Evolutionary conservation across 306 rosid genomes (phyloP).

Genomic region (Senna siamea): DNA sequence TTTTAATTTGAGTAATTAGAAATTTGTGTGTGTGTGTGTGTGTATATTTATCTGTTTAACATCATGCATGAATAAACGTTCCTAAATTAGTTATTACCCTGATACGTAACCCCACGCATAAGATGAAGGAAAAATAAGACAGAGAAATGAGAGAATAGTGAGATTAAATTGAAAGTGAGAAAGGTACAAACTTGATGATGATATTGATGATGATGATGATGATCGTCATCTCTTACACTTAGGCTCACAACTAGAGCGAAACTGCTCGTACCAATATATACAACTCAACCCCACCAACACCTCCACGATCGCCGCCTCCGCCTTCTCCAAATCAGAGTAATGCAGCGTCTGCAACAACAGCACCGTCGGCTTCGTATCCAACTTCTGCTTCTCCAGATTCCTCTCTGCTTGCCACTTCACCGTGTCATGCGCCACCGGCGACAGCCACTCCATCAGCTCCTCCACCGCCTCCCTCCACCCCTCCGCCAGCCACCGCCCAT

Average conservation of each 20-base stretch:
- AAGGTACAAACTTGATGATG: no score
- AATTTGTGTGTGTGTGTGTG: no score
- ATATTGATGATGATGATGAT: no score
- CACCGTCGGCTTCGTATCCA: slow-evolving; percentile 46
- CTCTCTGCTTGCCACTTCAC: slow-evolving; percentile 65
- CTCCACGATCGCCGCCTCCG: slow-evolving; percentile 64
- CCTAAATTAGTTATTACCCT: no score
- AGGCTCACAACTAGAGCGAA: not conserved
- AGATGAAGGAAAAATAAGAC: no score
- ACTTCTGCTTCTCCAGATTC: slow-evolving; percentile 56
- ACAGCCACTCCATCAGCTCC: slow-evolving; percentile 65
- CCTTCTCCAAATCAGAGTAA: slow-evolving; percentile 72
- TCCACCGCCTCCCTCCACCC: slow-evolving; percentile 50
- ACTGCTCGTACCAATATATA: slow-evolving; percentile 48
- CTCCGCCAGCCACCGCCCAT: slow-evolving; percentile 18
- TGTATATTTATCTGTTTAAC: no score
- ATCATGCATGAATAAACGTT: no score
- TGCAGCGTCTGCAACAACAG: slow-evolving; percentile 70
- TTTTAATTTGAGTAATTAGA: no score
- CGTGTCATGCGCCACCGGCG: slow-evolving; percentile 65
- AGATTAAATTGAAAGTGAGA: no score
- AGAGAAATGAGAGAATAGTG: no score
- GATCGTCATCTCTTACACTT: no score
- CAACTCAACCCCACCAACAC: slow-evolving; percentile 67
- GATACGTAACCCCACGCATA: no score